Evolutionary conservation across 208 protist genomes (phyloP), one percentile per base, ranked within the genome.

Genomic region (Trypanosoma lewisi): DNA sequence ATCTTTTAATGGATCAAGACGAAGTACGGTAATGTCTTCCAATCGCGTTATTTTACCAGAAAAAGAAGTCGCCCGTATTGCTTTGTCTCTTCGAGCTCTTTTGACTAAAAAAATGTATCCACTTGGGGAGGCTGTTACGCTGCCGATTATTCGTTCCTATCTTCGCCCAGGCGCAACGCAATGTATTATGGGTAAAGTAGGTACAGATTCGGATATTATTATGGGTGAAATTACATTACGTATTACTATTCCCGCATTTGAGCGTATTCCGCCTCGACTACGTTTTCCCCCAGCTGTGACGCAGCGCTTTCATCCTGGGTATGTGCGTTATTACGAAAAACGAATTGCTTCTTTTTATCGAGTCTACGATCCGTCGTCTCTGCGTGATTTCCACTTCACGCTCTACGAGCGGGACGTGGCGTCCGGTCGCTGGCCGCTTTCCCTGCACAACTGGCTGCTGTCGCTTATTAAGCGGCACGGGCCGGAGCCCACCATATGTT

Each of bases 371-470:
- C 79, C 84, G 0, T 54, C 53, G 1, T 65, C 70, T 3, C 65
- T 95, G 45, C 58, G 66, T 25, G 62, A 80, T 9, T 82, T 89
- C 47, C 85, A 95, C 70, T 90, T 89, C 65, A 65, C 65, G 3
- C 50, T 95, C 28, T 93, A 87, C 70, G 89, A 95, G 74, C 76
- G 83, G 2, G 76, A 95, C 42, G 82, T 91, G 16, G 85, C 76
- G 25, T 80, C 77, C 2, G 80, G 73, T 19, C 47, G 71, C 52
- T 94, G 88, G 85, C 76, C 79, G 9, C 49, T 78, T 8, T 86
- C 82, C 0, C 65, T 94, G 12, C 44, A 70, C 49, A 56, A 83
- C 44, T 92, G 85, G 83, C 39, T 91, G 74, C 47, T 87, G 27
- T 17, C 70, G 42, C 68, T 89, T 12, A 49, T 83, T 17, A 76